These are phyloP conservation scores for Xylaria sp. DNA, from an alignment of 2,329 filamentous ascomycete genomes.

Conservation along the genomic window DNA sequence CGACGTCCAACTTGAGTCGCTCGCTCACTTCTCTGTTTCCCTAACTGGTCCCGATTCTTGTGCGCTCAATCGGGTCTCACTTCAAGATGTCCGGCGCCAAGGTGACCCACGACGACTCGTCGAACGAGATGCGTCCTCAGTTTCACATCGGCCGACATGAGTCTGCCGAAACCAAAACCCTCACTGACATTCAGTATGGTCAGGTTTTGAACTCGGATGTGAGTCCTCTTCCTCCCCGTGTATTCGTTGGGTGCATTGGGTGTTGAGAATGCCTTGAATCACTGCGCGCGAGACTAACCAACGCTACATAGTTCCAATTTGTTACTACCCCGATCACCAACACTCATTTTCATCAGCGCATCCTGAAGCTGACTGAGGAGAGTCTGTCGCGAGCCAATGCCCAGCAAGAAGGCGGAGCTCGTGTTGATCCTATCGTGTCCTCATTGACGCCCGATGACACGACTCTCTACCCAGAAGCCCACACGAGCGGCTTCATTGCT, in stretches of 20 bases:
- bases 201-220: slow-evolving; percentile 65
- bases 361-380: slow-evolving; percentile 55
- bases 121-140: slow-evolving; percentile 46
- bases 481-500: slow-evolving; percentile 68
- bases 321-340: slow-evolving; percentile 76
- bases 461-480: slow-evolving; percentile 60
- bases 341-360: slow-evolving; percentile 61
- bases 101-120: slow-evolving; percentile 28
- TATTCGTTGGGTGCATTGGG: too few relatives aligned
- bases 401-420: slow-evolving; percentile 41
- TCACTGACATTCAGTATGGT: slow-evolving; percentile 59
- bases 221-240: slow-evolving; percentile 33
- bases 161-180: slow-evolving; percentile 40
- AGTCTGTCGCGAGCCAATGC: slow-evolving; percentile 47
- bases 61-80: neutral
- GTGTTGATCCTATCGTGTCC: slow-evolving; percentile 53
- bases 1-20: neutral
- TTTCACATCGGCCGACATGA: slow-evolving; percentile 64
- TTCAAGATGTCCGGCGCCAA: slow-evolving; percentile 24
- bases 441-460: slow-evolving; percentile 78
- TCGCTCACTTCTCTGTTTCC: neutral
- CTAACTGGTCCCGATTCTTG: neutral
- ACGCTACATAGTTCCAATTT: slow-evolving; percentile 61
- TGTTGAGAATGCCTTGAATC: neutral
- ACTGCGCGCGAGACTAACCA: slow-evolving; percentile 1